Percentiles rank a stretch among this genome's conserved stretches.
Conservation (phyloP, 2,329 filamentous ascomycete species). For the Verticillium dahliae region DNA sequence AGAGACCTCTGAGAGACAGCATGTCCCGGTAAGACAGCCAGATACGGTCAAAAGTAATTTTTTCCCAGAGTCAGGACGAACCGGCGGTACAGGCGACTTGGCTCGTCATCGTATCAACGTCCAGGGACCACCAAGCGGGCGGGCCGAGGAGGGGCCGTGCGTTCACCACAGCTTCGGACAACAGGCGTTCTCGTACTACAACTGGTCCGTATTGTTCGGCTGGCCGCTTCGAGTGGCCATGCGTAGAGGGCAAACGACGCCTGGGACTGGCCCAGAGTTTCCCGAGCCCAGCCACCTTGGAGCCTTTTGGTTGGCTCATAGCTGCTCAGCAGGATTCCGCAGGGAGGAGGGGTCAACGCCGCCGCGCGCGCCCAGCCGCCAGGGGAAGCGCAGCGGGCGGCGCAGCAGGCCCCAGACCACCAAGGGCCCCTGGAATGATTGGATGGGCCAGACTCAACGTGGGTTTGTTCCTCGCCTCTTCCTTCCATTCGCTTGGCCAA, state of each 20-base stretch:
- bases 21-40: neutral
- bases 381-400: neutral
- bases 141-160: neutral
- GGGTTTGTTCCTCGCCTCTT: neutral
- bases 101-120: neutral
- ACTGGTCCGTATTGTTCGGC: conserved; percentile 4
- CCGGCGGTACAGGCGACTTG: neutral
- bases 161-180: neutral
- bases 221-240: conserved; percentile 6
- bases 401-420: neutral
- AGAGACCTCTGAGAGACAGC: neutral
- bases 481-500: neutral
- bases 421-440: neutral
- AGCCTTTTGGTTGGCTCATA: conserved; percentile 2
- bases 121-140: neutral
- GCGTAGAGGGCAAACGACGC: conserved; percentile 1
- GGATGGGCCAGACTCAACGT: neutral
- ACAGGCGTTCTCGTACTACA: neutral
- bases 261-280: conserved; percentile 9
- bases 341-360: neutral
- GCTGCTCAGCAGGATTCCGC: neutral
- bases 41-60: neutral
- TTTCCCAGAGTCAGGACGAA: neutral
- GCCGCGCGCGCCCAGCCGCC: neutral
- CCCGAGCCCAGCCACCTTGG: conserved; percentile 4